Base-by-base conservation (phyloP, 768 basidiomycete genomes). In the Serendipita sp. region DNA sequence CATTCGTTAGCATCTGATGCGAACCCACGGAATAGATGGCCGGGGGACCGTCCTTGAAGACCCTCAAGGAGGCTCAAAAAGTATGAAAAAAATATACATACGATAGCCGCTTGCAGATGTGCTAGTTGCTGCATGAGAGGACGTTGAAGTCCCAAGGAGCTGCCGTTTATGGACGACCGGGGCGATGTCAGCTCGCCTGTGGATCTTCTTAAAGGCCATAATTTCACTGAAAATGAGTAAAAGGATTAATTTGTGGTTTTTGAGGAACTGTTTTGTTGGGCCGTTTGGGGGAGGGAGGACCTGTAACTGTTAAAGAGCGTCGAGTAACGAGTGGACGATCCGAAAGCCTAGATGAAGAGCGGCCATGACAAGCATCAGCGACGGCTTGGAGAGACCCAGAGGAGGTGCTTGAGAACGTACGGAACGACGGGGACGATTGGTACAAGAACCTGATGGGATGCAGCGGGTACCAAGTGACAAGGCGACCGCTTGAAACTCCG, bases 271-370 rank as follows among this genome's bases (percentile, higher is more conserved):
- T 51, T 51, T 18, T 18, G 48, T 8, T 7, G 30, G 56, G 11
- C 28, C 24, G 24, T 24, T 24, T 35, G 10, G 56, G 28, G 24
- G 56, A 8, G 34, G 10, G 10, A 11, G 53, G 13, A 54, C 11
- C 38, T 7, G 38, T 41, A n/a, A 28, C 35, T 60, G 56, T 16
- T 37, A 60, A 60, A 38, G 56, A 60, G 56, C 35, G 56, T 16
- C 56, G 35, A 38, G 34, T 24, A 60, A 60, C 24, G 56, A 60
- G 35, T 60, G 56, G 56, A 60, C 56, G 56, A 35, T 60, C 56
- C 56, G 34, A 38, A 28, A 38, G 10, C 56, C 32, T 53, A 13
- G 38, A 41, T 41, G 38, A 41, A 13, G 38, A 41, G 38, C n/a
- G 48, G n/a, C 8, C 48, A n/a, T 8, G 1, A 51, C 8, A 7